Evolutionary conservation across 2,329 filamentous ascomycete genomes (phyloP), one percentile per base, ranked within the genome.

Genomic region (Penicillium sp.): DNA sequence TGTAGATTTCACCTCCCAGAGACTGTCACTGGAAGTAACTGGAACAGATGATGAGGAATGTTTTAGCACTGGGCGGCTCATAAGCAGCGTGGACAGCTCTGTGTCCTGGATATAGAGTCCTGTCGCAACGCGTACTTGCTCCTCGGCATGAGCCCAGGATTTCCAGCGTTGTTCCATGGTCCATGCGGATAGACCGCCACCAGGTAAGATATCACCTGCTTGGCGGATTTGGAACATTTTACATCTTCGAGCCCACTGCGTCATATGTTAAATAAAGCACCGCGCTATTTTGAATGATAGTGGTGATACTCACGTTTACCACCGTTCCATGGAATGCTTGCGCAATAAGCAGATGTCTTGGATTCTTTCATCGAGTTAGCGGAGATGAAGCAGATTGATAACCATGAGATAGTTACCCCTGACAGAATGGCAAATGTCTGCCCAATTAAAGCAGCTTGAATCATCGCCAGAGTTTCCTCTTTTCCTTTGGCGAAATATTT

Each of bases 341-440:
- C 6, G 60, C 56, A 6, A 60, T 60, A 3, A 64, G 48, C 5
- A 68, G 54, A 33, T 68, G 59, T 44, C 56, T 63, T 11, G 56
- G 57, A 35, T 60, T 59, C 53, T 58, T 28, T 16, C 24, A 11
- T 28, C 18, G 10, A 30, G 43, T 54, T 18, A 53, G 24, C n/a
- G 22, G 22, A 22, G 25, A n/a, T 18, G 25, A 20, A 24, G 41
- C 8, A 6, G 20, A 20, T n/a, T 16, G 14, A 31, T 9, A 18
- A 39, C 10, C 11, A 38, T 22, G 4, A 4, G n/a, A 28, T 14
- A 30, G 38, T 20, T 51, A 60, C 62, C 13, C 60, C 61, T 13
- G 62, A 63, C 3, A 68, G 60, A 14, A 67, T 43, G 1, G 58
- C 65, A 50, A 67, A 68, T 2, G 63, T 67, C 51, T 67, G 65